Base-by-base conservation (phyloP, 106 monocot genomes). In the Allium fistulosum region DNA sequence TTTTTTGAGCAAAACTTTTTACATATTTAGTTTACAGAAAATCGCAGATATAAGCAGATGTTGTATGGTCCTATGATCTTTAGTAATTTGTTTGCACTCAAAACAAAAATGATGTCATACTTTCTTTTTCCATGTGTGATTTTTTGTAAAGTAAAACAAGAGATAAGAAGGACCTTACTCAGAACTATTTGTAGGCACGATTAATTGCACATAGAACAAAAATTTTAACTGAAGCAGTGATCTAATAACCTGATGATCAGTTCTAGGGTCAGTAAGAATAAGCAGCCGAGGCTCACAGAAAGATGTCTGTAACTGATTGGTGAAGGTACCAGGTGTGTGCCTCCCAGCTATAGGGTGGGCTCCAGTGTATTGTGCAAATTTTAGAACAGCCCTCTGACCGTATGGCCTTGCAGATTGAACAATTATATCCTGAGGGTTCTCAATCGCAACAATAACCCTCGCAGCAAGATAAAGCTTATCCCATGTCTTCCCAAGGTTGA, bases 241-340 rank as follows among this genome's bases (percentile, higher is more conserved):
- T 64, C 9, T 16, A 12, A 63, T 69, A 14, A 90, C 94, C 90
- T 94, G 94, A 58, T 94, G 94, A 50, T 94, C 94, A 49, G 90
- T 94, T 26, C 94, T 80, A 11, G 94, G 94, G 63, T 94, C 94
- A 10, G 94, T 94, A 26, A 90, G 94, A 80, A 94, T 87, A 10
- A 94, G 87, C 57, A 94, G 87, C 14, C 94, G 84, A 26, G 94
- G 94, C 72, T 94, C 94, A 51, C 82, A 84, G 59, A 94, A 94
- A 18, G 94, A 87, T 50, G 94, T 87, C 62, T 94, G 94, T 47
- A 94, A 80, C 71, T 90, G 87, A 61, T 90, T 90, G 10, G 90
- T 90, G 82, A 90, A 90, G 27, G 90, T 95, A 48, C 94, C 91
- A 63, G 94, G 94, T 2, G 94, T 95, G 68, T 95, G 94, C 60